These are phyloP conservation scores for Fonsecaea erecta DNA, from an alignment of 2,329 filamentous ascomycete species.

Conservation along the genomic window DNA sequence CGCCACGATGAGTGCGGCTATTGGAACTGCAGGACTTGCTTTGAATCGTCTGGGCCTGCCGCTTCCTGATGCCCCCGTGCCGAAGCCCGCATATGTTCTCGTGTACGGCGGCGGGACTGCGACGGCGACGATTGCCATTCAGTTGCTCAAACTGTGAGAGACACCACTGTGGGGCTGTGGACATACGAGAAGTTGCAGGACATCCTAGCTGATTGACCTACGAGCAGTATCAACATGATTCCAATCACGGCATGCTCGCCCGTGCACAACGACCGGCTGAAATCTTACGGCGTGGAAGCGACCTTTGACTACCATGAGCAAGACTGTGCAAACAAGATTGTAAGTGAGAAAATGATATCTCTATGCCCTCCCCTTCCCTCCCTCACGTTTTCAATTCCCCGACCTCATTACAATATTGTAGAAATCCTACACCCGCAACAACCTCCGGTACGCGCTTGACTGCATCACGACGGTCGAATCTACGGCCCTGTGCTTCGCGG, in stretches of 20 bases:
- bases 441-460: background rate
- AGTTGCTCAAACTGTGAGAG: slow-evolving; percentile 39
- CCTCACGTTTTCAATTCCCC: background rate
- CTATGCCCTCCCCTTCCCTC: no score
- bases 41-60: slow-evolving; percentile 24
- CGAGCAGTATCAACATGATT: slow-evolving; percentile 4
- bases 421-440: background rate
- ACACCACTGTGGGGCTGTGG: background rate
- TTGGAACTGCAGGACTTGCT: slow-evolving; percentile 26
- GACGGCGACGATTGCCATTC: slow-evolving; percentile 36
- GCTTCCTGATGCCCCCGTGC: slow-evolving; percentile 19
- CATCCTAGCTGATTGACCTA: background rate
- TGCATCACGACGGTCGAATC: background rate
- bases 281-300: slow-evolving; percentile 10
- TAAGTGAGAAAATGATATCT: no score
- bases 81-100: slow-evolving; percentile 28
- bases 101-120: slow-evolving; percentile 29
- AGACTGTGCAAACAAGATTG: background rate
- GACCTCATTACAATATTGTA: background rate
- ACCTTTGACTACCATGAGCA: background rate
- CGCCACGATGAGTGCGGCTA: slow-evolving; percentile 15
- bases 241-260: slow-evolving; percentile 12
- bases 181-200: background rate
- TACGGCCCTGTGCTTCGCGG: background rate
- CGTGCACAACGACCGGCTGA: slow-evolving; percentile 8